Evolutionary conservation across 2,329 filamentous ascomycete genomes (phyloP), one percentile per base, ranked within the genome.

Genomic region (Botryotinia narcissicola): DNA sequence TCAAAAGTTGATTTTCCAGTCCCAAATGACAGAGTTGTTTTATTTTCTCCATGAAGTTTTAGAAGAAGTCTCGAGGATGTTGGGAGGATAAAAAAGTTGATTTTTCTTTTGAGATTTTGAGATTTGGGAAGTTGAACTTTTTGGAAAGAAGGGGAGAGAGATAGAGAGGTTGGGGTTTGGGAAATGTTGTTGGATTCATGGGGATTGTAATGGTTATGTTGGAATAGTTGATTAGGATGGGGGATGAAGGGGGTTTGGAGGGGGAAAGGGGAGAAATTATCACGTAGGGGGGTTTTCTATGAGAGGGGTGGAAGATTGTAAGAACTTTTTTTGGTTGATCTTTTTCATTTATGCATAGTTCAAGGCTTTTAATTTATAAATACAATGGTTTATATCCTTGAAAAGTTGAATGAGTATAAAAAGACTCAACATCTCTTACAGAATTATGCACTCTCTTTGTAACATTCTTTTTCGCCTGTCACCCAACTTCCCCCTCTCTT

Each of bases 371-470:
- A 2, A 20, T 3, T 9, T 46, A 0, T 46, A 46, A 0, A 25
- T 1, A 16, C 5, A n/a, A 51, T 25, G 4, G 0, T n/a, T 6
- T 16, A 4, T 14, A 25, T 51, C n/a, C 48, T 51, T 6, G 12
- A 29, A 54, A 7, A 54, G 12, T 54, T 16, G 12, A 54, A n/a
- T 54, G 0, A 29, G 5, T 16, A 29, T 54, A 16, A 16, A n/a
- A n/a, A 7, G 14, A 0, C 10, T n/a, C 0, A 54, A 54, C 0
- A 51, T 6, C 1, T n/a, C 46, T 48, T 0, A 16, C 4, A 0
- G 5, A 54, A n/a, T 7, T 16, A 16, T 7, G 1, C 48, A 0
- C 25, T 16, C 10, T n/a, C 6, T 16, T 16, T 16, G n/a, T 25
- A n/a, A n/a, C 12, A n/a, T n/a, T 7, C 22, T 5, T n/a, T n/a